Evolutionary conservation across 257 asterid species (phyloP), one percentile per base, ranked within the genome.

Genomic region (Solanum microdontum): DNA sequence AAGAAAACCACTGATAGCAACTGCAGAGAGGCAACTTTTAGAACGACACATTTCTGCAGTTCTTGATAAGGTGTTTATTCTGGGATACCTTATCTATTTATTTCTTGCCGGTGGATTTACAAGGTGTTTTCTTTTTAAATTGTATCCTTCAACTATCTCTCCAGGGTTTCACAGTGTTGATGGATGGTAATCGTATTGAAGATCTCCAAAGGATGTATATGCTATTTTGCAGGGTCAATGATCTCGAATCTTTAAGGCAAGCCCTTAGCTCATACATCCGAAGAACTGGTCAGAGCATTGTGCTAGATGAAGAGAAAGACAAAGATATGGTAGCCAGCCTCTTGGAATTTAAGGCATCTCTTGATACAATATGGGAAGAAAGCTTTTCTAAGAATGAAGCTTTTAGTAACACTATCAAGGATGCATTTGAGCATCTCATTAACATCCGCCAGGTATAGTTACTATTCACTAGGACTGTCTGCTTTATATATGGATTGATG

Each of bases 301-400:
- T 97, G 85, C 89, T 94, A 93, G 99, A 97, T 89, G 99, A 97
- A 87, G 99, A 97, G 90, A 97, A 97, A 91, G 99, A 97, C 92
- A 97, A 93, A 91, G 99, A 97, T 85, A 96, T 97, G 99, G 99
- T 97, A 55, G 91, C 95, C 40, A 91, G 94, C 91, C 91, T 97
- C 85, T 90, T 97, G 91, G 99, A 97, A 79, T 94, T 97, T 89
- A 97, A 97, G 92, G 92, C 92, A 55, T 94, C 94, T 87, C 97
- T 97, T 90, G 99, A 96, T 90, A 92, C 92, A 75, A 95, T 94
- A 90, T 96, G 96, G 98, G 99, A 96, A 89, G 98, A 95, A 88
- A 94, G 99, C 90, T 94, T 96, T 88, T 91, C 84, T 70, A 96
- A 91, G 91, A 97, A 96, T 74, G 99, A 97, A 89, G 90, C 96